Base-by-base conservation (phyloP, 805 yeast genomes). In the Starmerella khaoyaiensis region DNA sequence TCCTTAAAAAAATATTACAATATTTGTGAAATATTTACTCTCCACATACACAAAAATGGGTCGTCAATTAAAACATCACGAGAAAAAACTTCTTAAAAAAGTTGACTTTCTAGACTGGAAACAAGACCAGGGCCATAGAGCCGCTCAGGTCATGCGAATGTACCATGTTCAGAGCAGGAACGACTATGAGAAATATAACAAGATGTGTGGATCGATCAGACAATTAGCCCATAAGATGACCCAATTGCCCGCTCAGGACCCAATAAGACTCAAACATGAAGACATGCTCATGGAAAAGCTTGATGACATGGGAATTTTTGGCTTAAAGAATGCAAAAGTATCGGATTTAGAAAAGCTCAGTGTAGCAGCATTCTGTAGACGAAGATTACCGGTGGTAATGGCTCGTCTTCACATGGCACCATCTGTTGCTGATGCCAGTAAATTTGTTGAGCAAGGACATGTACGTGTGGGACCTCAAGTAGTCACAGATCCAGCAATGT, bases 41-140 rank as follows among this genome's bases (percentile, higher is more conserved):
- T 22, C 18, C 20, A n/a, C n/a, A n/a, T 4, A 22, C 16, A 6
- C 7, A 11, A 15, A 21, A 15, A 51, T 51, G 55, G 54, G 53
- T 28, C 48, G 98, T 59, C 69, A 80, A 51, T 71, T 90, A 43
- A 90, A 90, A 59, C 83, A 80, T 63, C 98, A 90, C 61, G 98
- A 90, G 71, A 79, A 81, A 68, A 86, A 84, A 62, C 73, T 90
- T 52, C 71, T 90, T 52, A 84, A 80, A 65, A 90, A 90, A 60
- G 97, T 90, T 36, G 96, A 90, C 56, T 83, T 90, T 63, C 79
- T 83, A 35, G 93, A 90, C 59, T 90, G 97, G 96, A 90, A 90
- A 59, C 93, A 83, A 52, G 98, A 90, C 57, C 76, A 79, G 39
- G 83, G 87, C 21, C 98, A 90, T 59, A 67, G 98, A 49, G 98